Evolutionary conservation across 129 eudicot genomes (phyloP).

Genomic region (Gnaphalium uliginosum): DNA sequence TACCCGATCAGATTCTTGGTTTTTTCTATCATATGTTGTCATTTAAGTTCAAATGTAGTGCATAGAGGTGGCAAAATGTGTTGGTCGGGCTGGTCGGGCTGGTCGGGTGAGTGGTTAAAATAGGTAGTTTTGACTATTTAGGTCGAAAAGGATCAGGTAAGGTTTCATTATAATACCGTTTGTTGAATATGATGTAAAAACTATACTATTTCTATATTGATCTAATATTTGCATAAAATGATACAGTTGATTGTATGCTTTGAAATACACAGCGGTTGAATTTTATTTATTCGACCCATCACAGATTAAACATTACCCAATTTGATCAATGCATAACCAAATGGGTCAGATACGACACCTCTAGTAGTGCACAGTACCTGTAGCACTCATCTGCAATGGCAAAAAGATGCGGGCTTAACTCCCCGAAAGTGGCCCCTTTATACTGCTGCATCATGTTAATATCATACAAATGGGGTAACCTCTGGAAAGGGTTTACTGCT

Average conservation of each 20-base stretch:
- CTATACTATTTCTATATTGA: background rate
- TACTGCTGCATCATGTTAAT: conserved; percentile 92
- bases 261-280: background rate
- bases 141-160: background rate
- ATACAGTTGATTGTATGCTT: background rate
- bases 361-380: conserved; percentile 47
- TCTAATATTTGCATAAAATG: background rate
- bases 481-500: conserved; percentile 83
- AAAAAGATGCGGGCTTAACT: conserved; percentile 90
- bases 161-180: background rate
- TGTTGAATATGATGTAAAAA: background rate
- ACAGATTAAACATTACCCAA: background rate
- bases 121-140: background rate
- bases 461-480: conserved; percentile 88
- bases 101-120: background rate
- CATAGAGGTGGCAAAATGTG: background rate
- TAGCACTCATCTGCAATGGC: conserved; percentile 90
- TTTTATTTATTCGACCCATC: background rate
- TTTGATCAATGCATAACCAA: background rate
- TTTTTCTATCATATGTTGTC: background rate
- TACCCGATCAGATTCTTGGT: background rate
- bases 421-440: conserved; percentile 90
- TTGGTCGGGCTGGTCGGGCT: background rate
- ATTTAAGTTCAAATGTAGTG: background rate
- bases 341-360: background rate